Percentiles rank a stretch among this genome's conserved stretches.
Evolutionary conservation across 257 asterid species (phyloP).

Genomic region (Solanum piurae): DNA sequence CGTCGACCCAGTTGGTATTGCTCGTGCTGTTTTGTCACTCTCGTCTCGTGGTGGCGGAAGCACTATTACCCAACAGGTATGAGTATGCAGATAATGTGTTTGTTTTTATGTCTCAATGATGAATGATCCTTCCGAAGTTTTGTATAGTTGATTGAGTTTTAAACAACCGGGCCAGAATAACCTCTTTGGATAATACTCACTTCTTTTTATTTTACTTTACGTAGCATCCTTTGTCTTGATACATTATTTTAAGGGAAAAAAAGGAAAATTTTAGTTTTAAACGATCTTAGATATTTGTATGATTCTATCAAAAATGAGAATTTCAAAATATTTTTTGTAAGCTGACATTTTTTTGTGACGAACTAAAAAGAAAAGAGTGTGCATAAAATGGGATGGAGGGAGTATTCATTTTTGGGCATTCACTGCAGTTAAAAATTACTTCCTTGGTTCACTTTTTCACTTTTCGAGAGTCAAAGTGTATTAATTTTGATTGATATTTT

Average conservation of each 20-base stretch:
- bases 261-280: background rate
- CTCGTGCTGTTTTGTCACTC: conserved; percentile 19
- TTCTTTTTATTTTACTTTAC: too few species aligned
- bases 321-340: too few species aligned
- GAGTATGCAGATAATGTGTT: background rate
- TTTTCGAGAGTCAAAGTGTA: background rate
- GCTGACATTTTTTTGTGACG: too few species aligned
- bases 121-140: background rate
- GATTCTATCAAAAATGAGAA: background rate
- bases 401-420: background rate
- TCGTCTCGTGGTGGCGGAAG: conserved; percentile 28
- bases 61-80: conserved; percentile 25
- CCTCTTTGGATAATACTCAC: background rate
- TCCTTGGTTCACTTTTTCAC: background rate
- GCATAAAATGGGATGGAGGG: background rate
- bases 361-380: too few species aligned
- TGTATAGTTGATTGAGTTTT: background rate
- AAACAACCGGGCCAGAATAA: too few species aligned
- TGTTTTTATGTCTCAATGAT: conserved; percentile 17
- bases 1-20: conserved; percentile 20
- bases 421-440: background rate
- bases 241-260: background rate
- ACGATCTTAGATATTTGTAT: background rate
- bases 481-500: background rate
- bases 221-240: background rate